phyloP scores from a whole-genome alignment of 192 early-diverging fungal species.

The Entomortierella parvispora region DNA sequence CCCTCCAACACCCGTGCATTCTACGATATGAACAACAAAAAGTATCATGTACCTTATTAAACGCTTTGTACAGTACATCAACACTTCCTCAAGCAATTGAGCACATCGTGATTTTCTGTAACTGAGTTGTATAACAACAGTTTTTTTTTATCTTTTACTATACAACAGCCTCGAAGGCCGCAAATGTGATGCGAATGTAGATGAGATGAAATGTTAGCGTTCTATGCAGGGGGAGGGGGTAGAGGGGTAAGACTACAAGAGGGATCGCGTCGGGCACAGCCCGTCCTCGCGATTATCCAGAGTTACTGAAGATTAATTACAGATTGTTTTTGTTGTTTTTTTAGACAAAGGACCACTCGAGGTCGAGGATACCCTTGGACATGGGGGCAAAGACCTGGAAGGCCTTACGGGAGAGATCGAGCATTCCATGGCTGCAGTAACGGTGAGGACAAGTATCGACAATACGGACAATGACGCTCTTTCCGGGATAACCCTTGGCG shows the following conservation, averaged over 20 bases:
- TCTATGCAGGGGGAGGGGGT: too few species aligned
- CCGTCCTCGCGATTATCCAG: neutral
- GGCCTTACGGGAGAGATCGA: slow-evolving; percentile 38
- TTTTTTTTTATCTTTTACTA: too few species aligned
- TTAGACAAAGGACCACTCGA: slow-evolving; percentile 46
- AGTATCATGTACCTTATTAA: too few species aligned
- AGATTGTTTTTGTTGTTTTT: neutral
- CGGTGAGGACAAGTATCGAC: slow-evolving; percentile 41
- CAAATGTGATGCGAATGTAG: neutral
- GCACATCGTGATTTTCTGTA: too few species aligned
- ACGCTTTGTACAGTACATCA: too few species aligned
- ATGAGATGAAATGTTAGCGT: too few species aligned
- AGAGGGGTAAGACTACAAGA: too few species aligned
- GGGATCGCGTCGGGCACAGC: slow-evolving; percentile 2
- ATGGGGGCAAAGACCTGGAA: slow-evolving; percentile 38
- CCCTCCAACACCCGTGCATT: too few species aligned
- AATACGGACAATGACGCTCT: slow-evolving; percentile 24
- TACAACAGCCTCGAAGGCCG: too few species aligned
- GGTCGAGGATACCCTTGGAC: slow-evolving; percentile 33
- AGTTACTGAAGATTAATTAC: neutral
- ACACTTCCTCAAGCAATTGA: too few species aligned
- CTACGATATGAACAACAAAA: too few species aligned
- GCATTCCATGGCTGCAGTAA: slow-evolving; percentile 30
- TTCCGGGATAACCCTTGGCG: slow-evolving; percentile 17
- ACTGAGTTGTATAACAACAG: too few species aligned